Percentiles rank a stretch among this genome's conserved stretches.
phyloP scores from a whole-genome alignment of 129 eudicot genomes.

The Saussurea involucrata region DNA sequence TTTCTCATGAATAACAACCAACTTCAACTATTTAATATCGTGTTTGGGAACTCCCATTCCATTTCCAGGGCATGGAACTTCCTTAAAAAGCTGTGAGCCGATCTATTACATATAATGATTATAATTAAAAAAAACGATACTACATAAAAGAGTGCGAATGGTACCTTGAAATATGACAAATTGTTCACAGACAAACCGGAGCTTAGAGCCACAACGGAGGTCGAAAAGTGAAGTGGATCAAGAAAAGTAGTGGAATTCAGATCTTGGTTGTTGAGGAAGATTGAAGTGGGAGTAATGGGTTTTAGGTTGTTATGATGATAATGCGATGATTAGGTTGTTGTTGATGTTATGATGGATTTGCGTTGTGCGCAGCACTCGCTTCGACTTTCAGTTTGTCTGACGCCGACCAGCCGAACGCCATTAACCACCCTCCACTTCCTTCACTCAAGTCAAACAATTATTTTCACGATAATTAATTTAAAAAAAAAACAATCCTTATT shows the following conservation, averaged over 20 bases:
- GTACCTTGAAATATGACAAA: conserved; percentile 15
- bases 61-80: background rate
- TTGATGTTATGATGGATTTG: conserved; percentile 16
- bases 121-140: background rate
- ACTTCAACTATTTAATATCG: background rate
- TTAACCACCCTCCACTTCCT: conserved; percentile 23
- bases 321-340: conserved; percentile 22
- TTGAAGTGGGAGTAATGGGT: background rate
- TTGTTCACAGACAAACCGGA: background rate
- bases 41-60: background rate
- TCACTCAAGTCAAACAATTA: conserved; percentile 18
- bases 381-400: conserved; percentile 14
- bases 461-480: background rate
- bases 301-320: background rate
- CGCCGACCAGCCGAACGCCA: conserved; percentile 22
- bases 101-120: background rate
- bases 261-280: conserved; percentile 22
- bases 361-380: conserved; percentile 32
- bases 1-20: background rate
- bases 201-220: background rate
- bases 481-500: background rate
- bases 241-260: conserved; percentile 12
- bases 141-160: background rate
- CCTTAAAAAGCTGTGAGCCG: background rate
- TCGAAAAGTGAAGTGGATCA: background rate